Evolutionary conservation across 139 green algal genomes (phyloP), one percentile per base, ranked within the genome.

Genomic region (Picocystis salinarum): DNA sequence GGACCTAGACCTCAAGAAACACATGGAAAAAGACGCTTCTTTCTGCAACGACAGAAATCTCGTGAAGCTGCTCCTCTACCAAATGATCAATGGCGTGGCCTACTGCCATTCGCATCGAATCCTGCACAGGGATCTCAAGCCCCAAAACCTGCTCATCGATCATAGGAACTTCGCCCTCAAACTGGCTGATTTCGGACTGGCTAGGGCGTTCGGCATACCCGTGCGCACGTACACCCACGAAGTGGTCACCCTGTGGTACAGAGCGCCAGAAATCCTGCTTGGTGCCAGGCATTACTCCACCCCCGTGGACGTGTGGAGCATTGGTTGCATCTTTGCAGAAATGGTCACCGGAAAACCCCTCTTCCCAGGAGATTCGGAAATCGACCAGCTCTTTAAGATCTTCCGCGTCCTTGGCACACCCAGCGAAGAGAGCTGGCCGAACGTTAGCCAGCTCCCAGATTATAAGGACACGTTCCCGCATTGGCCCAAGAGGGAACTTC

Each of bases 171-270:
- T 83, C 40, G 62, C 68, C 13, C 67, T 97, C 25, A 97, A 97
- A 54, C 73, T 97, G 19, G 87, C 87, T n/a, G 87, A 97, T 58
- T 93, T 97, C 67, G 87, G 87, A 4, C 66, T 97, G 1, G 87
- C 86, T 5, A 60, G 87, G 0, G 83, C 83, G 0, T 94, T 96
- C 66, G 83, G 80, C 34, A 89, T 97, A 29, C 86, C 87, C 26
- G 73, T 96, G n/a, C 60, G 79, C 10, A 68, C 72, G 31, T 93
- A 93, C 72, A 93, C 82, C n/a, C 83, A 92, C 52, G 82, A 95
- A 70, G 82, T 95, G n/a, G 84, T 93, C 28, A 97, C 87, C 4
- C 61, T 94, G 18, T 97, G 87, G 87, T 96, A 96, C 61, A 72
- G 86, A 4, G 79, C 86, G 11, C 86, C 86, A 2, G 86, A 96